Percentiles rank a stretch among this genome's conserved stretches.
phyloP scores from a whole-genome alignment of 83 land plant species.

The Diphasiastrum complanatum region DNA sequence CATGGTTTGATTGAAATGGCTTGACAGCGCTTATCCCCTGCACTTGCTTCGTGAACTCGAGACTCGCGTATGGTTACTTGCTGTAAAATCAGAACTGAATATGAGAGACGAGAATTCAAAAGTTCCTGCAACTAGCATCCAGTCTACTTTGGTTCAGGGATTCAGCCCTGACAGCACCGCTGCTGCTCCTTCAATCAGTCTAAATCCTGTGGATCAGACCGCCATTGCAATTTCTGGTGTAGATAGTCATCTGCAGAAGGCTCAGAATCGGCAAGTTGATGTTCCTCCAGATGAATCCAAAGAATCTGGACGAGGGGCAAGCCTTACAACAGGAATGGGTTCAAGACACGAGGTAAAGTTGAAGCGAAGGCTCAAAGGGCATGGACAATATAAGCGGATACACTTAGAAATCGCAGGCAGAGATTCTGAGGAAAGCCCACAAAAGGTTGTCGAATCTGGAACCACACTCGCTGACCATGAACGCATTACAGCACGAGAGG shows the following conservation, averaged over 20 bases:
- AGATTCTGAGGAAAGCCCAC: slow-evolving; percentile 16
- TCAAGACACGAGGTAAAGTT: too few species aligned
- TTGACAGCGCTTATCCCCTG: slow-evolving; percentile 70
- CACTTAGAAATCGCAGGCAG: slow-evolving; percentile 34
- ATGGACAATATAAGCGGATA: slow-evolving; percentile 32
- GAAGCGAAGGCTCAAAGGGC: slow-evolving; percentile 54
- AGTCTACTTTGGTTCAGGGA: slow-evolving; percentile 12
- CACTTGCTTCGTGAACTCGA: slow-evolving; percentile 93
- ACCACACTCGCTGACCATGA: slow-evolving; percentile 14
- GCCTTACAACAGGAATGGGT: too few species aligned
- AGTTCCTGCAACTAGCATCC: too few species aligned
- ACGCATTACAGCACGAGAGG: slow-evolving; percentile 35
- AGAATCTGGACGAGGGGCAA: slow-evolving; percentile 4
- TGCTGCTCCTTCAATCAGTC: too few species aligned
- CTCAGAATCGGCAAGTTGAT: slow-evolving; percentile 10
- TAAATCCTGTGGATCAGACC: slow-evolving; percentile 56
- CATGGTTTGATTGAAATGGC: neutral
- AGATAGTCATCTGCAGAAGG: slow-evolving; percentile 67
- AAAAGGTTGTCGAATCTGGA: too few species aligned
- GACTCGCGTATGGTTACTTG: slow-evolving; percentile 93
- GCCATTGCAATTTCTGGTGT: slow-evolving; percentile 65
- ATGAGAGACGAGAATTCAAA: too few species aligned
- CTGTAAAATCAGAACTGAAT: slow-evolving; percentile 89
- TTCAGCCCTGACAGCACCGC: slow-evolving; percentile 29
- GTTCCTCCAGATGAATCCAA: slow-evolving; percentile 7